These are phyloP conservation scores for Lasiosphaeria hispida DNA, from an alignment of 495 filamentous ascomycete species.

Conservation along the genomic window DNA sequence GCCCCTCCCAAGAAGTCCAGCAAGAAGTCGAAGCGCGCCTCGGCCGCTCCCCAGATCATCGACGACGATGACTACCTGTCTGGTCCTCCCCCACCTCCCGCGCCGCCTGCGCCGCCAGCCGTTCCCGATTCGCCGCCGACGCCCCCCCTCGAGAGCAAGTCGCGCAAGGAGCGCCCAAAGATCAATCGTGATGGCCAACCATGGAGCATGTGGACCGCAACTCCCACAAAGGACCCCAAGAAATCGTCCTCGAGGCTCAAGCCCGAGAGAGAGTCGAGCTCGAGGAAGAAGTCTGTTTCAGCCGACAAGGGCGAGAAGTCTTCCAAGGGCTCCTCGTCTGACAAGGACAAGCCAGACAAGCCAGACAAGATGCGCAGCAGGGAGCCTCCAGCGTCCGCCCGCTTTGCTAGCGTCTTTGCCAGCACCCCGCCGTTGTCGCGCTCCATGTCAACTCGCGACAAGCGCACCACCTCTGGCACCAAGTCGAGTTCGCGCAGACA, in stretches of 20 bases:
- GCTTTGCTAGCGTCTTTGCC: constrained; percentile 50
- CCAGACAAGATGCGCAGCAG: constrained; percentile 35
- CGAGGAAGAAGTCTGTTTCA: constrained; percentile 31
- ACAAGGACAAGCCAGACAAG: constrained; percentile 45
- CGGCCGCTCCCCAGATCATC: constrained; percentile 26
- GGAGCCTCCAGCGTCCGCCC: constrained; percentile 29
- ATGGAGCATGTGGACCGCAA: constrained; percentile 45
- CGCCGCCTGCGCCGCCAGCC: constrained; percentile 45
- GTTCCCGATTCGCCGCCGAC: constrained; percentile 45
- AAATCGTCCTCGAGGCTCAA: constrained; percentile 39
- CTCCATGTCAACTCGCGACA: constrained; percentile 51
- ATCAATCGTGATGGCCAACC: constrained; percentile 43
- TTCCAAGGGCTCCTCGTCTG: constrained; percentile 44
- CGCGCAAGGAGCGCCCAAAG: constrained; percentile 47
- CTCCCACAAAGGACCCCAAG: constrained; percentile 38
- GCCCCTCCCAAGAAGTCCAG: constrained; percentile 37
- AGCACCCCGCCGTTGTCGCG: constrained; percentile 51
- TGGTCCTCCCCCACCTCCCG: constrained; percentile 31
- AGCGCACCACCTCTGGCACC: constrained; percentile 33
- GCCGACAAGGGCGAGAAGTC: constrained; percentile 33
- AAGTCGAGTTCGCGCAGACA: constrained; percentile 49
- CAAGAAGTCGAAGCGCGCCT: constrained; percentile 31
- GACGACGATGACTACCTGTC: constrained; percentile 19
- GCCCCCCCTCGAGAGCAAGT: constrained; percentile 36
- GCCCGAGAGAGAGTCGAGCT: constrained; percentile 34